Base-by-base conservation (phyloP, 1,139 yeast species). In the Yamadazyma taylorii region DNA sequence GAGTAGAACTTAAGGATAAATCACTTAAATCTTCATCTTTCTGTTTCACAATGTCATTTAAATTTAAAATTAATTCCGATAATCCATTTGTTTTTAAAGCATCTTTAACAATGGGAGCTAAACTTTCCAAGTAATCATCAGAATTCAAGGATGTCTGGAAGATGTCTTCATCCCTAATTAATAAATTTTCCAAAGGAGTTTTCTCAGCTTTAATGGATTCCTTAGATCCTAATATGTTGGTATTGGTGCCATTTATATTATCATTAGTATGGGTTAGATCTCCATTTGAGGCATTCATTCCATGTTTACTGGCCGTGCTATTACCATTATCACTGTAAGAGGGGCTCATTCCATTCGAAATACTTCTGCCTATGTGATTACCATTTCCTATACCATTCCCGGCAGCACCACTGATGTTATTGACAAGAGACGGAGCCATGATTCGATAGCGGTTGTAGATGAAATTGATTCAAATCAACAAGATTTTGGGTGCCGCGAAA, bases 121-220 rank as follows among this genome's bases (percentile, higher is more conserved):
- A 68, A 58, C 85, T 87, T 47, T 87, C 95, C 30, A 87, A 61
- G 54, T 82, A 85, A 51, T 85, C 90, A 38, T 81, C 86, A 1
- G 88, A 78, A 36, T 73, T 68, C 25, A 79, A 56, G 1, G 81
- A 70, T 1, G 74, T 66, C 42, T 68, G 73, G 48, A 69, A 71
- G 31, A 70, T 65, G 45, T 70, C 75, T 33, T 70, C 75, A 46
- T 71, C 74, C 33, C 75, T 56, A 11, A 71, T 55, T 25, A 71
- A 55, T 17, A 71, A 52, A 42, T 61, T 66, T 45, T 70, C 75
- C 32, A 71, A 52, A 29, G 65, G 70, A 14, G 65, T 46, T n/a
- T 63, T 61, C 27, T 66, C 68, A 13, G 48, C 10, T 16, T 27
- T 27, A 10, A 27, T 9, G 4, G 30, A 27, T 5, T 25, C 40